Base-by-base conservation (phyloP, 2,329 filamentous ascomycete species). In the Apiospora kogelbergensis region DNA sequence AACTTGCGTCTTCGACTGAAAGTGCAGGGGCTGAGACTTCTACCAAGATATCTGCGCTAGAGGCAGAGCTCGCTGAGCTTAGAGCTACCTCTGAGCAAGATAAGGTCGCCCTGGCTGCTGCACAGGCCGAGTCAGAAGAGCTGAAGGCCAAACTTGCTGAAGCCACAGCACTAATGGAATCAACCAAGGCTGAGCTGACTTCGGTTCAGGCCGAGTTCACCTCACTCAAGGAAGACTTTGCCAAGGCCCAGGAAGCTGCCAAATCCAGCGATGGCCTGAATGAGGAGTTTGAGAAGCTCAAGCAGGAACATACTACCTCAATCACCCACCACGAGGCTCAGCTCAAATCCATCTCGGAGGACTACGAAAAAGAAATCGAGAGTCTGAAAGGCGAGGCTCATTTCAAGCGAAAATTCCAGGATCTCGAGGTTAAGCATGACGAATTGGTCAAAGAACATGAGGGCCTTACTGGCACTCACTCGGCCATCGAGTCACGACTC, bases 341-440 rank as follows among this genome's bases (percentile, higher is more conserved):
- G 75, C 82, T 91, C 72, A 83, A 86, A 76, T 84, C 84, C 70
- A 78, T 91, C 68, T 88, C 88, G 1, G 81, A 86, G 71, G 88
- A 90, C 72, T 90, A 89, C 72, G 86, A 90, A 76, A 83, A 85
- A n/a, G 88, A 91, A 76, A 90, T 91, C 67, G 88, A 90, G 74
- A 86, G 85, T 69, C 84, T 90, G 20, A 85, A 86, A 68, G 88
- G 88, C 26, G 88, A 91, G 71, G 88, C 89, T 17, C 87, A 87
- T 76, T 89, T 89, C 79, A 90, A 89, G 80, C 85, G 86, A 72
- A 88, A 90, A 78, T 90, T 87, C 70, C 84, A 89, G 69, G 86
- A 88, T 45, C 83, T 91, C 6, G 87, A 90, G 75, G 78, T 77
- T 6, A 84, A 89, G 76, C 85, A 90, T 76, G 82, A 81, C 13